Conservation (phyloP, 1,139 yeast species). For the Hyphopichia pseudoburtonii region DNA sequence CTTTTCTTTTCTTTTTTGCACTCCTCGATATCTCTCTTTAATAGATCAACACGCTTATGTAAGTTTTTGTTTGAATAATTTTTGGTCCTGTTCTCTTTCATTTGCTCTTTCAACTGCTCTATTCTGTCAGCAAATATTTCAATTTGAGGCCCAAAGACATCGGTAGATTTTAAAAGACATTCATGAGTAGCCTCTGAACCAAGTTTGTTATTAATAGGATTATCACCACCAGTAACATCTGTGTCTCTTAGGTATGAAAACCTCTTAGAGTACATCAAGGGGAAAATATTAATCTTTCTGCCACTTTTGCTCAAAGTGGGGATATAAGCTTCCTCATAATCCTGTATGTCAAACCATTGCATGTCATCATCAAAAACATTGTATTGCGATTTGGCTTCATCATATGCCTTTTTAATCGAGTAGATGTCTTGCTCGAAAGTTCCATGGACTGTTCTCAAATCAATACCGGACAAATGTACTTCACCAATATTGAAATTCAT, state of each 20-base stretch:
- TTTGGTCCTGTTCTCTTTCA: slow-evolving; percentile 14
- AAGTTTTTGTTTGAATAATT: slow-evolving; percentile 13
- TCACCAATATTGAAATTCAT: slow-evolving; percentile 49
- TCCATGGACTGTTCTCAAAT: slow-evolving; percentile 37
- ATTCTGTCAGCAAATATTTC: slow-evolving; percentile 28
- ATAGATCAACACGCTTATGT: slow-evolving; percentile 19
- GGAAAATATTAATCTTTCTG: slow-evolving; percentile 26
- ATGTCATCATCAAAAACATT: slow-evolving; percentile 33
- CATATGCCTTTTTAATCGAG: slow-evolving; percentile 9
- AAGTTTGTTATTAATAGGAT: slow-evolving; percentile 15
- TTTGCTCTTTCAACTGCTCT: slow-evolving; percentile 23
- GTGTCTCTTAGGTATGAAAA: slow-evolving; percentile 45
- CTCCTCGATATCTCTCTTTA: slow-evolving; percentile 22
- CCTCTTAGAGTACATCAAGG: slow-evolving; percentile 36
- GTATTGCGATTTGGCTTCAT: slow-evolving; percentile 18
- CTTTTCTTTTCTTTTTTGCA: slow-evolving; percentile 8
- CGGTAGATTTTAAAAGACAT: slow-evolving; percentile 26
- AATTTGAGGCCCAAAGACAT: slow-evolving; percentile 30
- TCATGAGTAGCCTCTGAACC: slow-evolving; percentile 33
- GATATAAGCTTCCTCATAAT: slow-evolving; percentile 40
- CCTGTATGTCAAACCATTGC: slow-evolving; percentile 45
- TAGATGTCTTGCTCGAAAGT: slow-evolving; percentile 32
- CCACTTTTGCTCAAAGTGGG: slow-evolving; percentile 25
- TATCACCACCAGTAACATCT: slow-evolving; percentile 12
- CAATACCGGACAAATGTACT: slow-evolving; percentile 40